Evolutionary conservation across 2,329 filamentous ascomycete species (phyloP), one percentile per base, ranked within the genome.

Genomic region (Kalmusia sp.): DNA sequence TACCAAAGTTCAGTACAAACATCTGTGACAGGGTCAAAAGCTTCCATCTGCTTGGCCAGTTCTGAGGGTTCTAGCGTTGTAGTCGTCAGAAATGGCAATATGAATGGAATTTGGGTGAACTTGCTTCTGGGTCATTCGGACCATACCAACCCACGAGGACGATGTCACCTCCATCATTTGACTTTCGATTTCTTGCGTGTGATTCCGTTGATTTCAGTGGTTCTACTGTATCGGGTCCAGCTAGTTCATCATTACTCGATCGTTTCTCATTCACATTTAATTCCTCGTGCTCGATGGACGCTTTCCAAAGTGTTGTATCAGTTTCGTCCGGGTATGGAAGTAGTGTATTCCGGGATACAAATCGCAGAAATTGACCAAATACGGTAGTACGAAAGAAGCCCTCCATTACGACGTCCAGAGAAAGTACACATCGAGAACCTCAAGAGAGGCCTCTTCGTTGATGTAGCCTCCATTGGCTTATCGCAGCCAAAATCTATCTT

Each of bases 1-100:
- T 82, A 28, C 83, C 80, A 46, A 85, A 82, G 0, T 84, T 86
- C 69, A 85, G 85, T 4, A 50, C 15, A 17, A 41, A 51, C 17
- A 54, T 34, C 22, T 50, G 52, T 8, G 34, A n/a, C 19, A 37
- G n/a, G 1, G 48, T 38, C 17, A 50, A 24, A 15, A 43, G 35
- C 43, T 67, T 67, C 47, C 52, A 63, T 25, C 21, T 38, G 15
- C 11, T 21, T 2, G 58, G 33, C 67, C 66, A 71, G 28, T 71
- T 70, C 54, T 64, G 52, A 9, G 67, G 68, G 38, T 71, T 69
- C 52, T 50, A 19, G n/a, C 4, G 11, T 2, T 6, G 4, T 33
- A 38, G 19, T 28, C 17, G n/a, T 33, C 17, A 31, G 17, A 28
- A 22, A 15, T 34, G 4, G 30, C 21, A n/a, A 5, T 6, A 11